Evolutionary conservation across 2,329 filamentous ascomycete genomes (phyloP), one percentile per base, ranked within the genome.

Genomic region (Cercospora sojina): DNA sequence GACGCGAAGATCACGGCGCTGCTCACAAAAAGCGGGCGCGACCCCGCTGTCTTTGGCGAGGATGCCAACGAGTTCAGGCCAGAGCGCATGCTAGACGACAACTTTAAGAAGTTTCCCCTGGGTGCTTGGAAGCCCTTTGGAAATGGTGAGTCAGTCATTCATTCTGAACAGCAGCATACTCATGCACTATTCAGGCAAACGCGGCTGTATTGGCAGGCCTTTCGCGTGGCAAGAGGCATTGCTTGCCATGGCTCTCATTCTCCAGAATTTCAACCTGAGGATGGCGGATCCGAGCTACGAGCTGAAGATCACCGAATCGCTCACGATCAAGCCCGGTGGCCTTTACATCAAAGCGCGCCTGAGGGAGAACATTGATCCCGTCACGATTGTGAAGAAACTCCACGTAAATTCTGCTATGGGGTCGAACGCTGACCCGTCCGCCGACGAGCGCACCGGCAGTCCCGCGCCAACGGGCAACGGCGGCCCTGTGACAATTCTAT

Each of bases 211-310:
- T 68, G 91, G 91, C 3, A 81, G 90, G 1, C 83, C 87, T 0
- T 93, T 93, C 35, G 74, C 91, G 1, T 90, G 88, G 88, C 90
- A 93, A 74, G 91, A 93, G 77, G 83, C 85, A 1, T 74, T 90
- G 2, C 78, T 91, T 67, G 76, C 57, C 67, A 69, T 23, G 77
- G 79, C 74, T 4, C 83, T 90, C 70, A 74, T 92, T 12, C 80
- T 93, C 64, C 90, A 91, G 72, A 90, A 88, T 72, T 92, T 93
- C 79, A 85, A 91, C 70, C 86, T 92, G 65, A 80, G 82, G 56
- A 77, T 88, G 64, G 85, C 85, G 38, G 85, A 92, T 67, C 84
- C 88, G 0, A 81, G 79, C 68, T 91, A 90, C 70, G 74, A 83
- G 51, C 76, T 90, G 13, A 73, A 83, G 63, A 78, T 87, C 67